A percentile compares a stretch with the other conserved stretches of the same genome.
phyloP scores from a whole-genome alignment of 306 rosid genomes.

The Vigna mungo region DNA sequence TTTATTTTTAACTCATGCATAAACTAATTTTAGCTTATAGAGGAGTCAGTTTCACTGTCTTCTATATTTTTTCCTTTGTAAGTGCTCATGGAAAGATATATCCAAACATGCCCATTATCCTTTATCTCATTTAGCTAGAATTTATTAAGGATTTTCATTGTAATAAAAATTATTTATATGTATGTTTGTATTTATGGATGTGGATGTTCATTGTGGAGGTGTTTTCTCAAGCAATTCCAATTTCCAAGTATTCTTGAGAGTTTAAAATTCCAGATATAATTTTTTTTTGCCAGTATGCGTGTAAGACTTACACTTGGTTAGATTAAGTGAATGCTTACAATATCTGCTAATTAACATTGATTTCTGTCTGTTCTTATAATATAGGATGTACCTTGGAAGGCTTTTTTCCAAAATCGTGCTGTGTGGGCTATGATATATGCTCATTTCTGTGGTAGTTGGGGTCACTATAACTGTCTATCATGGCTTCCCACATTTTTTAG shows the following conservation, averaged over 20 bases:
- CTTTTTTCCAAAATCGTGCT: constrained; percentile 77
- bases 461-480: constrained; percentile 92
- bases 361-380: constrained; percentile 43
- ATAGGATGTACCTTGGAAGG: constrained; percentile 95
- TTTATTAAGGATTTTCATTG: background rate
- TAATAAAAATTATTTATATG: background rate
- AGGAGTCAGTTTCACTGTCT: too few relatives aligned
- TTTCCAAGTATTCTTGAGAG: constrained; percentile 6
- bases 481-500: constrained; percentile 98
- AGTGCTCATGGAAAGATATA: too few relatives aligned
- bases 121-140: background rate
- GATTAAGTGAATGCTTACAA: constrained; percentile 8
- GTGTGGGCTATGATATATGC: constrained; percentile 98
- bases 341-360: constrained; percentile 23
- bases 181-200: too few relatives aligned
- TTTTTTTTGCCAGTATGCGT: constrained; percentile 1
- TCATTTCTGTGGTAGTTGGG: constrained; percentile 99
- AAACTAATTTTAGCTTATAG: too few relatives aligned
- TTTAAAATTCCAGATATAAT: constrained; percentile 14
- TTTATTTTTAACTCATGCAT: too few relatives aligned
- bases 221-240: background rate
- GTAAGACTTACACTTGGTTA: background rate
- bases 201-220: background rate
- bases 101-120: background rate
- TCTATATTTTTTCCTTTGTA: too few relatives aligned